These are phyloP conservation scores for Chrysoporthe deuterocubensis DNA, from an alignment of 2,329 filamentous ascomycete genomes.

Conservation along the genomic window DNA sequence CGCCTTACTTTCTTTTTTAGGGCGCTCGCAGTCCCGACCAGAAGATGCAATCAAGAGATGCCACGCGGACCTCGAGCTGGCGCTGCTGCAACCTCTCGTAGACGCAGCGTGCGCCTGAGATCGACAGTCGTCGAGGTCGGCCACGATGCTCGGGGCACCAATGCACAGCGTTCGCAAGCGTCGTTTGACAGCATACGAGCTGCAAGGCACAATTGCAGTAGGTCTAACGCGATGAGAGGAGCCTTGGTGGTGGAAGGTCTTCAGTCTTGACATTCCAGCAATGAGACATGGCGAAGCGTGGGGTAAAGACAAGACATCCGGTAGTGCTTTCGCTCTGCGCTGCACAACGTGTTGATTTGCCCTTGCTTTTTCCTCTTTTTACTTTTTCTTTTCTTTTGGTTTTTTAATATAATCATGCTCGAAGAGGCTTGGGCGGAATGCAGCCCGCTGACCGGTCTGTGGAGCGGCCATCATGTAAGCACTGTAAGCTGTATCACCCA, in stretches of 20 bases:
- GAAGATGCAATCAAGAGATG: not conserved
- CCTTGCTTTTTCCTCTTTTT: too few species aligned
- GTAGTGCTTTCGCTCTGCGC: slow-evolving; percentile 23
- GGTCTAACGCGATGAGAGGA: slow-evolving; percentile 3
- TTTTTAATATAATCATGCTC: not conserved
- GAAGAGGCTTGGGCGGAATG: slow-evolving; percentile 16
- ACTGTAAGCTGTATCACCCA: slow-evolving; percentile 27
- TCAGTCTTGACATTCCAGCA: slow-evolving; percentile 13
- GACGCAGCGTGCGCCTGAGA: not conserved
- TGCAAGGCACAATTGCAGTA: slow-evolving; percentile 28
- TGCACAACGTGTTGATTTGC: slow-evolving; percentile 2
- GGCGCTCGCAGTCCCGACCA: not conserved
- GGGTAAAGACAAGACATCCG: slow-evolving; percentile 17
- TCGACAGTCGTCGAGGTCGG: not conserved
- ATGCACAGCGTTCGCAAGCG: slow-evolving; percentile 9
- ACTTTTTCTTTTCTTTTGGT: too few species aligned
- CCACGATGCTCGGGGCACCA: not conserved
- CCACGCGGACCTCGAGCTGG: not conserved
- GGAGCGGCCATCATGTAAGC: slow-evolving; percentile 26
- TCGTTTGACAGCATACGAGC: slow-evolving; percentile 28
- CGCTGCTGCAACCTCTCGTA: slow-evolving; percentile 2
- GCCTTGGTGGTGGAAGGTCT: slow-evolving; percentile 10
- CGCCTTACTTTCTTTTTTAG: not conserved
- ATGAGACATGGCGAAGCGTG: slow-evolving; percentile 23
- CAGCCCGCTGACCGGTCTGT: slow-evolving; percentile 17